phyloP scores from a whole-genome alignment of 2,329 filamentous ascomycete species.

The Dothideomycetes sp. region DNA sequence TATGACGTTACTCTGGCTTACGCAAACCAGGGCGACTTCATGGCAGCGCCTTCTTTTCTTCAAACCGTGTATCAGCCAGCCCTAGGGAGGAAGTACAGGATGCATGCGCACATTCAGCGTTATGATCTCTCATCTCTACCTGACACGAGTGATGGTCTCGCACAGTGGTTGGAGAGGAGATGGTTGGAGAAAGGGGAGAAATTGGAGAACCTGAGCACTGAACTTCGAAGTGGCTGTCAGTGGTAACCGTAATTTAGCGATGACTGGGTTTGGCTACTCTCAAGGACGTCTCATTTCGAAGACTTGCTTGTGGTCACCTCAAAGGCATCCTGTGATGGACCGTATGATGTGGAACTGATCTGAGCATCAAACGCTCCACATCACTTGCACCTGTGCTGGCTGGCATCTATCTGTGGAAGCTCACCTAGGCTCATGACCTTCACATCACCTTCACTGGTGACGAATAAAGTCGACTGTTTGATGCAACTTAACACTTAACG shows the following conservation, averaged over 20 bases:
- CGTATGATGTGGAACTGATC: no score
- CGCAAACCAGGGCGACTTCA: slow-evolving; percentile 18
- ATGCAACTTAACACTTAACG: no score
- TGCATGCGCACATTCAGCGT: slow-evolving; percentile 23
- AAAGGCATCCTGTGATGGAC: no score
- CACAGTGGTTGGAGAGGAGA: slow-evolving; percentile 23
- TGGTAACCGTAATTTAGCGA: no score
- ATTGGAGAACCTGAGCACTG: slow-evolving; percentile 15
- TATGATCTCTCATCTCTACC: slow-evolving; percentile 19
- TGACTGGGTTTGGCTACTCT: not conserved
- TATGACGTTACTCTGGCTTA: slow-evolving; percentile 30
- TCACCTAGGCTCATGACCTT: no score
- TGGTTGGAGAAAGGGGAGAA: slow-evolving; percentile 26
- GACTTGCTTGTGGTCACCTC: not conserved
- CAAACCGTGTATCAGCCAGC: slow-evolving; percentile 17
- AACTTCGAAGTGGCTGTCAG: slow-evolving; percentile 3
- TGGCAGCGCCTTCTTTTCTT: slow-evolving; percentile 21
- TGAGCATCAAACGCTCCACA: slow-evolving; percentile 1
- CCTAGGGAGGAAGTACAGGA: slow-evolving; percentile 17
- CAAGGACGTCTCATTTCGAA: not conserved
- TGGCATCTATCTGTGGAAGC: not conserved
- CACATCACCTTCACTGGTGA: no score
- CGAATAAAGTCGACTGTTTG: no score
- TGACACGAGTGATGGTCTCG: slow-evolving; percentile 17
- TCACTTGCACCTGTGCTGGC: not conserved